Evolutionary conservation across 1,284 basidiomycete species (phyloP), one percentile per base, ranked within the genome.

Genomic region (Xanthoconium separans): DNA sequence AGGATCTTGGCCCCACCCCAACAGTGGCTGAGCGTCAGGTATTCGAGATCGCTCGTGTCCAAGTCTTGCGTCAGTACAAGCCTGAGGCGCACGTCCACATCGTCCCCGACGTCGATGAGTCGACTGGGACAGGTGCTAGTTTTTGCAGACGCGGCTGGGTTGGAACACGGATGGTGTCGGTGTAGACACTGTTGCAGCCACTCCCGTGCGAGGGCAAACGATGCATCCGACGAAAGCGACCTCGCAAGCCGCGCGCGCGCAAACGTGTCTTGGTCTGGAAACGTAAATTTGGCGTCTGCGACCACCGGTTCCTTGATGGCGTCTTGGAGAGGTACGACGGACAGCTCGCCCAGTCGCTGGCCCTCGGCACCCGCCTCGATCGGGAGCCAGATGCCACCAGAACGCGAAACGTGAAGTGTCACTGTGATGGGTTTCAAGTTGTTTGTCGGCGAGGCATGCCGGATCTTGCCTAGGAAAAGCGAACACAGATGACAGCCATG

Each of bases 1-100:
- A 51, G 33, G 20, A 37, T 44, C 11, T 44, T 29, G 12, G 42
- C 27, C 11, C 50, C 43, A 44, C 50, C 43, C 43, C 50, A 39
- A 30, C 50, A 51, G 27, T 51, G 43, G 15, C 50, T 51, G 13
- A 51, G 43, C 15, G 34, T 50, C 34, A 50, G 13, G 27, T 44
- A 50, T 37, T 22, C 16, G n/a, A 37, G 36, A 15, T 31, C 42
- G 4, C 6, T 29, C 11, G 36, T 10, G 9, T 31, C 11, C 27
- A 37, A 20, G 22, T n/a, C 16, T 39, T 50, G 27, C 18, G 34
- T 29, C 6, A 36, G 24, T 16, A 44, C 42, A 22, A 44, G 12
- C 49, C 18, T 20, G 11, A 39, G n/a, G 6, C 10, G 48, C 20
- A 15, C 13, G 2, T 6, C 27, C 4, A 8, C 16, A 37, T 13